A percentile compares a stretch with the other conserved stretches of the same genome.
phyloP scores from a whole-genome alignment of 2,329 filamentous ascomycete species.

The Colletotrichum orbiculare region DNA sequence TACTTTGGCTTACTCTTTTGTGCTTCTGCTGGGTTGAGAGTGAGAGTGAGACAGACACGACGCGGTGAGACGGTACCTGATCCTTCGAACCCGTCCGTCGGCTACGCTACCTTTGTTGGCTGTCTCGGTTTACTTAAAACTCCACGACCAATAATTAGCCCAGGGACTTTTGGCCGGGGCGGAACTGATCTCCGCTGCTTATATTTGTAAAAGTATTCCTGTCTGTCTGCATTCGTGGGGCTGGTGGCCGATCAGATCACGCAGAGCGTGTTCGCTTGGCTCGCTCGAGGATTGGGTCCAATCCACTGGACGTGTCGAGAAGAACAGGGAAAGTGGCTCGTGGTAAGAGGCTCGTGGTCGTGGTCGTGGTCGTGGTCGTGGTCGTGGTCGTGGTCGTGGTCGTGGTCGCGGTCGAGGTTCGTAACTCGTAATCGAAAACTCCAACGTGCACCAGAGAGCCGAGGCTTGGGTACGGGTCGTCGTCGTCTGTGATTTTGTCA shows the following conservation, averaged over 20 bases:
- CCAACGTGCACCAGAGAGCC: too few relatives aligned
- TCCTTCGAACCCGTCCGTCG: constrained; percentile 8
- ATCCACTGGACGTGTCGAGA: too few relatives aligned
- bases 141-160: constrained; percentile 15
- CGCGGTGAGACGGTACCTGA: constrained; percentile 12
- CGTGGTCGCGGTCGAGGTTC: neutral
- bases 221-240: constrained; percentile 16
- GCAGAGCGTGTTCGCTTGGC: too few relatives aligned
- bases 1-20: too few relatives aligned
- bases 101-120: neutral
- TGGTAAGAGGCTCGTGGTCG: neutral
- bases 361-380: neutral
- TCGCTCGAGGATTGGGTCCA: too few relatives aligned
- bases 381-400: neutral
- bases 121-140: neutral
- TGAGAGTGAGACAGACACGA: neutral
- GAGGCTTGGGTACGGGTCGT: too few relatives aligned
- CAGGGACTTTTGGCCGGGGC: constrained; percentile 18
- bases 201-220: constrained; percentile 11
- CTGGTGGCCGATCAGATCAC: constrained; percentile 13
- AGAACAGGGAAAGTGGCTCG: neutral
- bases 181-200: constrained; percentile 24
- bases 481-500: too few relatives aligned
- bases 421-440: too few relatives aligned
- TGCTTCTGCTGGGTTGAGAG: too few relatives aligned